A percentile compares a stretch with the other conserved stretches of the same genome.
Conservation (phyloP, 164 flowering plant species). For the Cinnamomum micranthum region DNA sequence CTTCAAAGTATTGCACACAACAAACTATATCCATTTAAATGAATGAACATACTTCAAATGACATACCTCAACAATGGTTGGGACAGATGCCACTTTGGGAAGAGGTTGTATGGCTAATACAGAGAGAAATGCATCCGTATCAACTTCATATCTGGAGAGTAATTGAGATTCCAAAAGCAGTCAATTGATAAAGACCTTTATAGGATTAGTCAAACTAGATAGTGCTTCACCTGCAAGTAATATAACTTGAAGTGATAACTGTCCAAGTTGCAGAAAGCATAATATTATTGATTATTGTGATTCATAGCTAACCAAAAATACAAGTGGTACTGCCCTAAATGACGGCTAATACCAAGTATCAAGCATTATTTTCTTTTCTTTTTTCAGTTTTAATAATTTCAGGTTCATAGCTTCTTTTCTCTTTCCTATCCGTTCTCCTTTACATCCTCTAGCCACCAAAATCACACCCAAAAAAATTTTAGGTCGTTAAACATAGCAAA, state of each 20-base stretch:
- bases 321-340: too few species aligned
- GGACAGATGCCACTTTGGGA: constrained; percentile 60
- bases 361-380: too few species aligned
- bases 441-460: too few species aligned
- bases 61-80: constrained; percentile 91
- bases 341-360: too few species aligned
- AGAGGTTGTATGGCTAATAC: constrained; percentile 94
- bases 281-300: too few species aligned
- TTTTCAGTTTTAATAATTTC: too few species aligned
- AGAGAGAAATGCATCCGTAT: constrained; percentile 91
- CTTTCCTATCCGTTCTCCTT: too few species aligned
- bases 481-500: too few species aligned
- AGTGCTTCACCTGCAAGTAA: background rate
- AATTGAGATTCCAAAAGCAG: constrained; percentile 3
- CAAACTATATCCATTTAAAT: background rate
- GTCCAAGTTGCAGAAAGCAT: too few species aligned
- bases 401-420: too few species aligned
- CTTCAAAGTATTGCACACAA: background rate
- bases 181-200: background rate
- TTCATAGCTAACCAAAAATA: too few species aligned
- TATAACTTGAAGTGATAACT: background rate
- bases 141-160: constrained; percentile 78
- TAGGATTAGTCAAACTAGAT: background rate
- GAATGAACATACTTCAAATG: background rate
- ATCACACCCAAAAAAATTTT: too few species aligned